Conservation (phyloP, 2,329 filamentous ascomycete species). For the Calonectria crousiana region DNA sequence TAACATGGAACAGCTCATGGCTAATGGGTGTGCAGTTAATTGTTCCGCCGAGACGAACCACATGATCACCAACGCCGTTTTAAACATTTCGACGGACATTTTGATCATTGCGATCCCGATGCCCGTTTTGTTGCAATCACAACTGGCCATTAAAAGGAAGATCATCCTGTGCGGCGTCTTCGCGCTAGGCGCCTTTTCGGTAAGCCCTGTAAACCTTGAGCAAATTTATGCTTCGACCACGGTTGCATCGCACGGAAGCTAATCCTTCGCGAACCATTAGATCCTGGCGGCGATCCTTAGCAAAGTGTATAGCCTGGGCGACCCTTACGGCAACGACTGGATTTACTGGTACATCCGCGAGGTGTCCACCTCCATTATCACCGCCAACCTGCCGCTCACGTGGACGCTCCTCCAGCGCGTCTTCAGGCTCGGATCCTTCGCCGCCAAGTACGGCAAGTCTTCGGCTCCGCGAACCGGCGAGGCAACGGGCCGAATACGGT, state of each 20-base stretch:
- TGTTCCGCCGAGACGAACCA: constrained; percentile 68
- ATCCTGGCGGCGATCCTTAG: constrained; percentile 45
- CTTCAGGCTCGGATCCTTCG: constrained; percentile 48
- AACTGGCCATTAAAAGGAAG: constrained; percentile 63
- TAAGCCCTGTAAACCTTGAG: constrained; percentile 26
- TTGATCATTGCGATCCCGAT: constrained; percentile 69
- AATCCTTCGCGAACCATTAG: constrained; percentile 10
- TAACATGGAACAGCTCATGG: neutral
- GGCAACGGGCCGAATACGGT: constrained; percentile 36
- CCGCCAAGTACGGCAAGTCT: constrained; percentile 42
- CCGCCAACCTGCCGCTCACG: constrained; percentile 57
- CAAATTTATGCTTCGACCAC: neutral
- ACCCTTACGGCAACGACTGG: constrained; percentile 55
- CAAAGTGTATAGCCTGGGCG: constrained; percentile 57
- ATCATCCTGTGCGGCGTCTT: constrained; percentile 61
- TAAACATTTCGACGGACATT: constrained; percentile 70
- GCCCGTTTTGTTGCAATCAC: constrained; percentile 62
- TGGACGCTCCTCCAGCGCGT: constrained; percentile 57
- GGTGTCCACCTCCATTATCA: constrained; percentile 59
- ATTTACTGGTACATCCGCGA: constrained; percentile 61
- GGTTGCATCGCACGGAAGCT: neutral
- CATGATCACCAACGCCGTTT: constrained; percentile 66
- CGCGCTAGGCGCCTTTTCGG: constrained; percentile 58
- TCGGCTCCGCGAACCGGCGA: constrained; percentile 41
- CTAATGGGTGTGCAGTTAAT: constrained; percentile 29